phyloP scores from a whole-genome alignment of 2,329 filamentous ascomycete species.

The Curvularia spicifera region DNA sequence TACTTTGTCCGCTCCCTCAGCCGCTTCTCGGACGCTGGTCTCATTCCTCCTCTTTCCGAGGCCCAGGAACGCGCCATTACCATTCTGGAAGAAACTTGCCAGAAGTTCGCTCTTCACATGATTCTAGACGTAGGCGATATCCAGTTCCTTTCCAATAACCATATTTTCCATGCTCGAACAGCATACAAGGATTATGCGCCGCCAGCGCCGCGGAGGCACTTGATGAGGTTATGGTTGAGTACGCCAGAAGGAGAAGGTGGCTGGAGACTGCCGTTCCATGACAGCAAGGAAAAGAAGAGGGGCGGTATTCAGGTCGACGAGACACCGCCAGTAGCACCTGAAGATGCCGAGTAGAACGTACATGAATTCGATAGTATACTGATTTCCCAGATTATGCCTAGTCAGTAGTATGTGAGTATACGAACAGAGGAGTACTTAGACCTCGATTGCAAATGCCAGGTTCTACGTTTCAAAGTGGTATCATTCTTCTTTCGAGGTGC shows the following conservation, averaged over 20 bases:
- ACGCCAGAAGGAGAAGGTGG: slow-evolving; percentile 83
- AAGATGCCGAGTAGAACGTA: slow-evolving; percentile 72
- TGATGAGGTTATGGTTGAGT: slow-evolving; percentile 84
- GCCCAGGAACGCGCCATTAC: slow-evolving; percentile 72
- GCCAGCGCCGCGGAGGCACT: slow-evolving; percentile 73
- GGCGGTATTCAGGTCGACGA: slow-evolving; percentile 89
- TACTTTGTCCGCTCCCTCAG: slow-evolving; percentile 81
- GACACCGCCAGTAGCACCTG: slow-evolving; percentile 72
- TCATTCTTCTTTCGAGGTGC: slow-evolving; percentile 34
- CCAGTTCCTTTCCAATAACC: slow-evolving; percentile 81
- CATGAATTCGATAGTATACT: not conserved
- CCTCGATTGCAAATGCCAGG: slow-evolving; percentile 8
- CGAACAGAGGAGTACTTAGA: not conserved
- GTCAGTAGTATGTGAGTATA: slow-evolving; percentile 4
- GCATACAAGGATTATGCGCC: slow-evolving; percentile 76
- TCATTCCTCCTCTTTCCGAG: slow-evolving; percentile 73
- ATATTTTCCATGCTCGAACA: slow-evolving; percentile 81
- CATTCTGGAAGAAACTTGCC: slow-evolving; percentile 77
- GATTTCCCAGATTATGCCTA: slow-evolving; percentile 4
- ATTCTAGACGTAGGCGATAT: slow-evolving; percentile 85
- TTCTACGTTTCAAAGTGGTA: slow-evolving; percentile 29
- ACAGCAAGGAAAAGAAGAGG: slow-evolving; percentile 82
- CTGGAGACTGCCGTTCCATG: slow-evolving; percentile 83
- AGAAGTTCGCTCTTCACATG: slow-evolving; percentile 79
- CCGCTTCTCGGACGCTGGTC: slow-evolving; percentile 74